These are phyloP conservation scores for Scenedesmus sp. DNA, from an alignment of 163 green algal genomes.

Conservation along the genomic window DNA sequence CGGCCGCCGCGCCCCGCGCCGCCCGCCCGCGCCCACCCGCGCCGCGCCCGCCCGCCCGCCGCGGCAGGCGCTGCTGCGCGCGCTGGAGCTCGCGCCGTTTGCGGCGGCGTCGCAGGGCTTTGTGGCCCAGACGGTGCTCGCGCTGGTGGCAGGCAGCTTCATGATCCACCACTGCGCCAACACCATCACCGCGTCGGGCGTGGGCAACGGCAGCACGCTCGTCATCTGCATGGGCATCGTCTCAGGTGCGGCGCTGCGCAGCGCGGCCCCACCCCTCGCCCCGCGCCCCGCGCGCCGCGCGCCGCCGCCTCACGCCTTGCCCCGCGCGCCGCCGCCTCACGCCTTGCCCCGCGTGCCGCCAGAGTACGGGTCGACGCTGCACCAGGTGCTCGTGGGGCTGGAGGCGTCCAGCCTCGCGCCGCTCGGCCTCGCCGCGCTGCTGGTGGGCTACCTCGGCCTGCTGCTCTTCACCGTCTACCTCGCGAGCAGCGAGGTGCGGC, in stretches of 20 bases:
- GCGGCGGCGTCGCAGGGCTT: slow-evolving; percentile 48
- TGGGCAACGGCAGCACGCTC: slow-evolving; percentile 65
- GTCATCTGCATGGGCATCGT: slow-evolving; percentile 69
- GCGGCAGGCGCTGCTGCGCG: slow-evolving; percentile 46
- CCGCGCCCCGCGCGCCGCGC: too few species aligned
- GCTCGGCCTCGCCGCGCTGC: slow-evolving; percentile 32
- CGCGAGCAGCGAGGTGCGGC: slow-evolving; percentile 52
- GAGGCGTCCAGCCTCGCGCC: slow-evolving; percentile 41
- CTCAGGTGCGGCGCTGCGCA: slow-evolving; percentile 43
- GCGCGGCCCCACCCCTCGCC: too few species aligned
- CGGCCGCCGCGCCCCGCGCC: too few species aligned
- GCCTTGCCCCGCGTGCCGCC: not conserved
- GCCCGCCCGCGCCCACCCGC: too few species aligned
- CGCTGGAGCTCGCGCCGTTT: slow-evolving; percentile 51
- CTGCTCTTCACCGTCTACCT: slow-evolving; percentile 60
- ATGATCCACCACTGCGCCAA: slow-evolving; percentile 62
- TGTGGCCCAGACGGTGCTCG: slow-evolving; percentile 43
- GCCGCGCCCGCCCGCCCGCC: not conserved
- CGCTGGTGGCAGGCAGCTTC: slow-evolving; percentile 56
- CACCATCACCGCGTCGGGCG: slow-evolving; percentile 60
- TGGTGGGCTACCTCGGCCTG: slow-evolving; percentile 56
- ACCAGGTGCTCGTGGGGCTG: slow-evolving; percentile 46
- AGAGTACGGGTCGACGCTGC: slow-evolving; percentile 60
- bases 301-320: too few species aligned
- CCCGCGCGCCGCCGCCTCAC: too few species aligned